Conservation (phyloP, 1,284 basidiomycete genomes). For the Ustilago vetiveriae region DNA sequence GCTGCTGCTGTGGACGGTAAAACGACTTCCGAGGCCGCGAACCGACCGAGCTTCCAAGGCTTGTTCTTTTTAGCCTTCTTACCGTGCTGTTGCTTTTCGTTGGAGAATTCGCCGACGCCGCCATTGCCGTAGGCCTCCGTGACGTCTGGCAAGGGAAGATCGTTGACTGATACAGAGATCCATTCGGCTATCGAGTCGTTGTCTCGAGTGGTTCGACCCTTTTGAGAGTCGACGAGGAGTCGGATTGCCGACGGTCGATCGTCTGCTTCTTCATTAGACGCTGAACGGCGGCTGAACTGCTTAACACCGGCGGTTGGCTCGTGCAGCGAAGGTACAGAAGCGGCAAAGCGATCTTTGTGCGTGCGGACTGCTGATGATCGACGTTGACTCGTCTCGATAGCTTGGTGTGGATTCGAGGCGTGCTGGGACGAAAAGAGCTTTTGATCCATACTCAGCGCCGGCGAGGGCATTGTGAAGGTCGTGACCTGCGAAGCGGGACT, state of each 20-base stretch:
- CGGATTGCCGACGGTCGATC: constrained; percentile 23
- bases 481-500: constrained; percentile 37
- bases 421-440: constrained; percentile 5
- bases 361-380: constrained; percentile 3
- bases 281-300: background rate
- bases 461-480: constrained; percentile 40
- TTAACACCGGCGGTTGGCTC: background rate
- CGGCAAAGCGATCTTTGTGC: constrained; percentile 21
- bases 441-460: constrained; percentile 12
- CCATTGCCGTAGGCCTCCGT: constrained; percentile 35
- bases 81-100: constrained; percentile 18
- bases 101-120: constrained; percentile 36
- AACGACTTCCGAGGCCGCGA: constrained; percentile 36
- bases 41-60: constrained; percentile 37
- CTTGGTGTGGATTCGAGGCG: background rate
- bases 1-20: constrained; percentile 11
- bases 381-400: constrained; percentile 1
- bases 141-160: constrained; percentile 19
- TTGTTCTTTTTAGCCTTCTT: constrained; percentile 28
- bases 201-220: constrained; percentile 30
- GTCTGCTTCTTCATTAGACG: constrained; percentile 5
- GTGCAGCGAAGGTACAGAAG: constrained; percentile 30
- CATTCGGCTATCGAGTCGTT: constrained; percentile 45
- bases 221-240: constrained; percentile 33
- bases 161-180: constrained; percentile 42